Evolutionary conservation across 176 grass and related monocot species (phyloP).

Genomic region (Carex cristatella): DNA sequence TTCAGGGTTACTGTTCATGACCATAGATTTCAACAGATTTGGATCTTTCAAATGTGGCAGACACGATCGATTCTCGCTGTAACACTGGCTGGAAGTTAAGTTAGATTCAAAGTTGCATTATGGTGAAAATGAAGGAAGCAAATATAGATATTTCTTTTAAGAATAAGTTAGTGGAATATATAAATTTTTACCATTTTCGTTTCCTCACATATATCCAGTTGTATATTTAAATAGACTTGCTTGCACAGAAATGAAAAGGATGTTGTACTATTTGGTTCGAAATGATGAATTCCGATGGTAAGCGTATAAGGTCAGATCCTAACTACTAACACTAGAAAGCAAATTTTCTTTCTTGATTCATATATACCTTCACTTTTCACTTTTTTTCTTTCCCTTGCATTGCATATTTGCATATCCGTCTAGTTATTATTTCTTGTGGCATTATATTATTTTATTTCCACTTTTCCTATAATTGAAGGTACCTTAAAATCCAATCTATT

Average conservation of each 20-base stretch:
- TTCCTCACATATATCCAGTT: too few species aligned
- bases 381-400: background rate
- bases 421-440: background rate
- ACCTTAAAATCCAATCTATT: constrained; percentile 45
- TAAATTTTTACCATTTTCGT: too few species aligned
- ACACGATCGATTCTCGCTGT: too few species aligned
- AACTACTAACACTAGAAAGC: constrained; percentile 1
- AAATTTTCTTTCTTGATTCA: constrained; percentile 9
- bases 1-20: too few species aligned
- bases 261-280: constrained; percentile 7
- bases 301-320: constrained; percentile 21
- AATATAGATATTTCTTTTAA: background rate
- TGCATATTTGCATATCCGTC: background rate
- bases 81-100: too few species aligned
- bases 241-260: background rate
- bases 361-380: constrained; percentile 7
- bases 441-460: constrained; percentile 28
- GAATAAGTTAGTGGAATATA: too few species aligned
- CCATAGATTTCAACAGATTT: too few species aligned
- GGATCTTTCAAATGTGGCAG: too few species aligned
- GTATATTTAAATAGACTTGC: background rate
- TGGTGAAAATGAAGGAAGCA: background rate
- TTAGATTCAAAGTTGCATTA: background rate
- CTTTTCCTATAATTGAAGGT: constrained; percentile 32
- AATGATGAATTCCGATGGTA: background rate